Conservation (phyloP, 768 basidiomycete species). For the Auricularia sp. region DNA sequence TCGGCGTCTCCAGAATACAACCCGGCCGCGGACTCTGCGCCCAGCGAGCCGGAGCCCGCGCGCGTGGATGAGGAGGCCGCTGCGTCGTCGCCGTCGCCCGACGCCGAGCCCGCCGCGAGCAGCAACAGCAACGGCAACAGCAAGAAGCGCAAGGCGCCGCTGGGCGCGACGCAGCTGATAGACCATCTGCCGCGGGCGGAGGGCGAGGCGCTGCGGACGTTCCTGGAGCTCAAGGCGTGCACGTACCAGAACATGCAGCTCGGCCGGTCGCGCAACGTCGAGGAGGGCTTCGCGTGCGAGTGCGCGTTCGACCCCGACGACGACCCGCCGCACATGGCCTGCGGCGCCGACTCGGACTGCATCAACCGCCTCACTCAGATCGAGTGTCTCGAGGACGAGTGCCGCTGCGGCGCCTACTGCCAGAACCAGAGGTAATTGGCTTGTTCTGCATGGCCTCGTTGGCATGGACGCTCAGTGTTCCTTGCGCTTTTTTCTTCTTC, state of each 20-base stretch:
- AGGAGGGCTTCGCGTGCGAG: constrained; percentile 94
- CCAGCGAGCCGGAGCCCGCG: not conserved
- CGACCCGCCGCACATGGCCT: constrained; percentile 56
- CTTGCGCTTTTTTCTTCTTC: not conserved
- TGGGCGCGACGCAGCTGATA: constrained; percentile 47
- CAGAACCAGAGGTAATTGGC: constrained; percentile 80
- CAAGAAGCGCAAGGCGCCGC: not conserved
- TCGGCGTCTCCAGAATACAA: not conserved
- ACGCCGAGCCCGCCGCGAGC: not conserved
- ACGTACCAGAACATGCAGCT: constrained; percentile 81
- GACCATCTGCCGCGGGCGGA: constrained; percentile 70
- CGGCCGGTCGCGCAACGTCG: constrained; percentile 77
- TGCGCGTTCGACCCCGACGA: constrained; percentile 68
- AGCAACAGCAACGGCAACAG: not conserved
- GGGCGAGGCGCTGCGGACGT: constrained; percentile 58
- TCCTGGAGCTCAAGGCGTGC: constrained; percentile 63
- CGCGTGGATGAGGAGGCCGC: not conserved
- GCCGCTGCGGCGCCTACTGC: constrained; percentile 71
- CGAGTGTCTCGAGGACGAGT: constrained; percentile 87
- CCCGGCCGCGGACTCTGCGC: not conserved
- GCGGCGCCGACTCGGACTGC: constrained; percentile 83
- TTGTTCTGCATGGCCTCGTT: constrained; percentile 6
- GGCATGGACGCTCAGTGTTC: not conserved
- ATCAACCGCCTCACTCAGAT: constrained; percentile 97
- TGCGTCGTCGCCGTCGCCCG: not conserved